Evolutionary conservation across 495 filamentous ascomycete genomes (phyloP).

Genomic region (Daldinia decipiens): DNA sequence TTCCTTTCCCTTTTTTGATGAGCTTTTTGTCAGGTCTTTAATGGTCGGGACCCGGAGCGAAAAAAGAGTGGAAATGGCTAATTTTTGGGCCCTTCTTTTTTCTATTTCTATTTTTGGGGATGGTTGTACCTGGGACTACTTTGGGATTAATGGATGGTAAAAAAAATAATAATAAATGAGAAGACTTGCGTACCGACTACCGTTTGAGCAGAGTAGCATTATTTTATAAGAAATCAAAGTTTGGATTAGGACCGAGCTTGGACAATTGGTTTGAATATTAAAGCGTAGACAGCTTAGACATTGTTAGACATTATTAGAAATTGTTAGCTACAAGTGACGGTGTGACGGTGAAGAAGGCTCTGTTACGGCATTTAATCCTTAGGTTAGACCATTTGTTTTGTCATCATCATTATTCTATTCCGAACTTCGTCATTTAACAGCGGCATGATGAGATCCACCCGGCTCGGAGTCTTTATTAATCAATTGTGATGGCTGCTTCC

Average conservation of each 20-base stretch:
- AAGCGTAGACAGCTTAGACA: neutral
- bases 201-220: neutral
- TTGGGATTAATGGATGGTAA: neutral
- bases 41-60: neutral
- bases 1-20: neutral
- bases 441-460: constrained; percentile 44
- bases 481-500: neutral
- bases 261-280: too few relatives aligned
- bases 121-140: constrained; percentile 3
- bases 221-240: constrained; percentile 4
- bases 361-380: constrained; percentile 16
- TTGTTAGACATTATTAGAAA: neutral
- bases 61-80: constrained; percentile 19
- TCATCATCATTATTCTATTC: constrained; percentile 34
- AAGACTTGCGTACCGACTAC: neutral
- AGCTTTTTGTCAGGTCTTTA: neutral
- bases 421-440: constrained; percentile 41
- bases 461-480: constrained; percentile 22
- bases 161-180: neutral
- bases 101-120: constrained; percentile 18
- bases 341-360: neutral
- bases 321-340: neutral
- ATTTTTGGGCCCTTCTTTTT: constrained; percentile 11
- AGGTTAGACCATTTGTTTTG: constrained; percentile 24
- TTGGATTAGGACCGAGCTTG: neutral